Percentiles rank a stretch among this genome's conserved stretches.
phyloP scores from a whole-genome alignment of 306 rosid species.

The Clitoria ternatea region DNA sequence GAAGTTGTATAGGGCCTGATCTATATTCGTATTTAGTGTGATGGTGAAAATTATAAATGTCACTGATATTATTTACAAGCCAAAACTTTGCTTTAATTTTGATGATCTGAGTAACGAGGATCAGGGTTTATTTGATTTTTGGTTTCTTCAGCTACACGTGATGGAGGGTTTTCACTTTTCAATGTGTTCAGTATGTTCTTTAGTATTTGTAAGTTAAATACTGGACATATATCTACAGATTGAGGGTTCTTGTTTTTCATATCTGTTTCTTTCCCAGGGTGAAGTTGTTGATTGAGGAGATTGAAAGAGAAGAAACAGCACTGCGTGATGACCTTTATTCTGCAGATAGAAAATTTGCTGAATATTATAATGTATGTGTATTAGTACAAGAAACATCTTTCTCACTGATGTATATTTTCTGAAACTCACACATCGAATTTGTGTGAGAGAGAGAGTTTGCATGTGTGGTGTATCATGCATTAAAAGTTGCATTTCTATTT shows the following conservation, averaged over 20 bases:
- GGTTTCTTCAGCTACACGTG: slow-evolving; percentile 9
- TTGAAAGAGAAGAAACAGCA: slow-evolving; percentile 86
- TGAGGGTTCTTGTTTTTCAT: slow-evolving; percentile 16
- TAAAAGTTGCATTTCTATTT: slow-evolving; percentile 11
- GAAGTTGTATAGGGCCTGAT: not conserved
- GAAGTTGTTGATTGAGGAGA: slow-evolving; percentile 80
- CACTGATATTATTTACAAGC: slow-evolving; percentile 14
- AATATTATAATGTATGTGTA: slow-evolving; percentile 66
- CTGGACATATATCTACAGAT: slow-evolving; percentile 13
- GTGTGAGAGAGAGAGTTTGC: slow-evolving; percentile 3
- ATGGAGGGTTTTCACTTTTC: not conserved
- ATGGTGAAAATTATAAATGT: not conserved
- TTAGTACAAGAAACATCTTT: slow-evolving; percentile 19
- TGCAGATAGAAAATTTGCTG: slow-evolving; percentile 87
- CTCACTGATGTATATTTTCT: not conserved
- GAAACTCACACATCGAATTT: not conserved
- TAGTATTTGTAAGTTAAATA: not conserved
- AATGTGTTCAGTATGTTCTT: not conserved
- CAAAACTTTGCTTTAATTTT: slow-evolving; percentile 7
- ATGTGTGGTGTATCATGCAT: not conserved
- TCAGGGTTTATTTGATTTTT: slow-evolving; percentile 6
- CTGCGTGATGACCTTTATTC: slow-evolving; percentile 77
- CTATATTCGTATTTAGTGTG: not conserved
- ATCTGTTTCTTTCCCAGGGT: slow-evolving; percentile 51
- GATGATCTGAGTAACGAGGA: not conserved